These are phyloP conservation scores for Dothistroma pini DNA, from an alignment of 2,329 filamentous ascomycete species.

Conservation along the genomic window DNA sequence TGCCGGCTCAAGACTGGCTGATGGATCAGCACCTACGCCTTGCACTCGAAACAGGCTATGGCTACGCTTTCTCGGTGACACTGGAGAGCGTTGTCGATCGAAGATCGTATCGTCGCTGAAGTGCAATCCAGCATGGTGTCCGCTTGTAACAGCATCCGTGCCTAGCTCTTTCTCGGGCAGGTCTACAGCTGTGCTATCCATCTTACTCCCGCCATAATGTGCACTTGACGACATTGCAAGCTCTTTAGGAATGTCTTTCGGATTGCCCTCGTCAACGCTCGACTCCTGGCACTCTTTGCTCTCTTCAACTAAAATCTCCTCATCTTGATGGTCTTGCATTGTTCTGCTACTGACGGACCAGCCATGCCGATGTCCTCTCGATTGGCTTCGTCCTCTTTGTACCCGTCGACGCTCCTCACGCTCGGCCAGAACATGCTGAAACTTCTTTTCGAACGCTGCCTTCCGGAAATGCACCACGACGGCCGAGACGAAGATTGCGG, in stretches of 20 bases:
- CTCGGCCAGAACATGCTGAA: slow-evolving; percentile 48
- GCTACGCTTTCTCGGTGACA: not conserved
- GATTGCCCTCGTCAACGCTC: not conserved
- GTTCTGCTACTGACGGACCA: slow-evolving; percentile 11
- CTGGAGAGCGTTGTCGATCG: slow-evolving; percentile 3
- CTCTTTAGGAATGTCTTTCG: not conserved
- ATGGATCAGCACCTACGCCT: slow-evolving; percentile 36
- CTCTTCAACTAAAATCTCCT: not conserved
- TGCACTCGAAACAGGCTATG: slow-evolving; percentile 24
- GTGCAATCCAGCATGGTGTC: slow-evolving; percentile 1
- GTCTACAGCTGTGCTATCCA: not conserved
- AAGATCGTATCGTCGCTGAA: slow-evolving; percentile 8
- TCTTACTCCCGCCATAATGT: not conserved
- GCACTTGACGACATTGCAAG: not conserved
- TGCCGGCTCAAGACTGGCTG: slow-evolving; percentile 25
- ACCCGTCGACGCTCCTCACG: slow-evolving; percentile 35
- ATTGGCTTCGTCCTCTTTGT: slow-evolving; percentile 28
- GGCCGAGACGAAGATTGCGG: slow-evolving; percentile 63
- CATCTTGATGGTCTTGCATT: not conserved
- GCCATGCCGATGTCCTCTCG: slow-evolving; percentile 30
- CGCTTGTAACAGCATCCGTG: not conserved
- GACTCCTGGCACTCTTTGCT: not conserved
- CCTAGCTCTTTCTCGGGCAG: not conserved
- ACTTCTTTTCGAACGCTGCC: slow-evolving; percentile 59
- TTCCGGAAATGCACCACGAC: slow-evolving; percentile 60